Conservation (phyloP, 2,329 filamentous ascomycete species). For the Epichloe gansuensis region DNA sequence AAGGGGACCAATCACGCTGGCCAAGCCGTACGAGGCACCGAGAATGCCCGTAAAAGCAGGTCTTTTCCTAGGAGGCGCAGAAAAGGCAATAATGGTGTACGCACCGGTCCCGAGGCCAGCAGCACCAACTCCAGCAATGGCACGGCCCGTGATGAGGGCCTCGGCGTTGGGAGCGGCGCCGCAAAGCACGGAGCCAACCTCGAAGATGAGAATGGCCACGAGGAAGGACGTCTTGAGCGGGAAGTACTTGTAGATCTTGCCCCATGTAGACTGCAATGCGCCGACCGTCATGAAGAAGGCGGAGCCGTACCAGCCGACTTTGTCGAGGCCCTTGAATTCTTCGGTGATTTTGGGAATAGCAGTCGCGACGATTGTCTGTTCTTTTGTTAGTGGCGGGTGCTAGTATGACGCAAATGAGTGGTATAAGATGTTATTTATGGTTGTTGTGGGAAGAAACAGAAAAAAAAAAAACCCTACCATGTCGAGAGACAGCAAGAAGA, state of each 20-base stretch:
- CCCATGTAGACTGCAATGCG: slow-evolving; percentile 31
- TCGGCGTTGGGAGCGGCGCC: slow-evolving; percentile 31
- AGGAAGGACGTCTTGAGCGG: slow-evolving; percentile 37
- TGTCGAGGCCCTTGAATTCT: slow-evolving; percentile 36
- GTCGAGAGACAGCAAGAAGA: too few species aligned
- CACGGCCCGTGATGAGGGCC: slow-evolving; percentile 37
- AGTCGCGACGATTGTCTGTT: slow-evolving; percentile 42
- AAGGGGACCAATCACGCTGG: slow-evolving; percentile 23
- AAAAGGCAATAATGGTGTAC: too few species aligned
- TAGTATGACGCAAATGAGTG: too few species aligned
- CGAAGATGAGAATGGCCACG: slow-evolving; percentile 35
- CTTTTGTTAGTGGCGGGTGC: background rate
- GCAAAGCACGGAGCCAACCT: slow-evolving; percentile 40
- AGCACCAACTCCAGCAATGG: slow-evolving; percentile 30
- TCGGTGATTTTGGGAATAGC: slow-evolving; percentile 44
- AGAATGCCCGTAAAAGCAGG: slow-evolving; percentile 16
- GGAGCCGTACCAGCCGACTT: slow-evolving; percentile 47
- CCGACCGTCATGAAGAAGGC: slow-evolving; percentile 39
- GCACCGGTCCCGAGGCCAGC: slow-evolving; percentile 25
- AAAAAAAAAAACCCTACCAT: too few species aligned
- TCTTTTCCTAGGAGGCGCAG: too few species aligned
- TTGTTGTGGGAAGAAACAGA: too few species aligned
- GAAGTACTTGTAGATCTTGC: slow-evolving; percentile 39
- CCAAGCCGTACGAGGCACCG: slow-evolving; percentile 23
- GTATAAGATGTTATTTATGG: too few species aligned